Evolutionary conservation across 352 stramenopile genomes (phyloP), one percentile per base, ranked within the genome.

Genomic region (Globisporangium apiculatum): DNA sequence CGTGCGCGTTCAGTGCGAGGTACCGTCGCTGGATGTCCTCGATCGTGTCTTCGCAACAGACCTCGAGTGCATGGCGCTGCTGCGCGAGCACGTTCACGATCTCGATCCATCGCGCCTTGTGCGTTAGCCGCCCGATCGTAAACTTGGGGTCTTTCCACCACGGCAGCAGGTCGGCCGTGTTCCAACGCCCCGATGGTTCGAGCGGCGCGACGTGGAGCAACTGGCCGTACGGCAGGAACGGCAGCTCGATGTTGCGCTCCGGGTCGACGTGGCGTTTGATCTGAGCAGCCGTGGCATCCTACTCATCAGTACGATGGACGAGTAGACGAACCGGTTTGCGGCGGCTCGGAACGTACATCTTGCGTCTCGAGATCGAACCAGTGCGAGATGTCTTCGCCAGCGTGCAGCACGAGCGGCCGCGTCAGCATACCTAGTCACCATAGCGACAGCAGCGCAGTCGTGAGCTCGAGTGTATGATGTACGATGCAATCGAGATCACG

Each of bases 81-180:
- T 96, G 82, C 7, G 90, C 96, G 8, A 98, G 72, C 37, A 92
- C 83, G 57, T 98, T 98, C 53, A 97, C 85, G 54, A 98, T 72
- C 56, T 90, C 73, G 42, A 97, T 72, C 72, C 76, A 84, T 10
- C 87, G 75, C 58, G 75, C 68, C 17, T 79, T 89, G 35, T 67
- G 64, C 4, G 87, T 95, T 4, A 97, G 75, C 2, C 71, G 57
- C 6, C 85, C 87, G 4, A 95, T 73, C 14, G 91, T 70, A 54
- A 80, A 87, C 47, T 75, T 67, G 0, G 83, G 69, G 62, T 96
- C 83, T 40, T 76, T 68, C 91, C 89, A 97, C 91, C 90, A 97
- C n/a, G 89, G 88, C 24, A 82, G 53, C 1, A 87, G 59, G 43
- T 88, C 77, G 15, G 77, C 68, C 0, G 86, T 96, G 43, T 68